A percentile compares a stretch with the other conserved stretches of the same genome.
Conservation (phyloP, 129 eudicot species). For the Saposhnikovia divaricata region DNA sequence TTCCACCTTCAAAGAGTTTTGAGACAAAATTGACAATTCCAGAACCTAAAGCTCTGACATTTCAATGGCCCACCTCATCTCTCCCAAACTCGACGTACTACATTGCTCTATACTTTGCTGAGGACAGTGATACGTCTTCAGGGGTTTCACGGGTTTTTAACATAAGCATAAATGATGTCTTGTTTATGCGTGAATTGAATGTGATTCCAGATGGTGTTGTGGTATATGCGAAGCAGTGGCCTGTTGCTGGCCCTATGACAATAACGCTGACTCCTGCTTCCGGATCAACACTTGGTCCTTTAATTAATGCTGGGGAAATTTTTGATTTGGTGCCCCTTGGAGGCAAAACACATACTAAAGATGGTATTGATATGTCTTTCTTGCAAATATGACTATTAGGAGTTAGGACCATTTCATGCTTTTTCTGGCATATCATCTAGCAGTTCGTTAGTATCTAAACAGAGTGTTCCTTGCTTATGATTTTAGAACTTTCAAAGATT, state of each 20-base stretch:
- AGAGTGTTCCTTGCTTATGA: neutral
- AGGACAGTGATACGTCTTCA: slow-evolving; percentile 30
- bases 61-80: slow-evolving; percentile 62
- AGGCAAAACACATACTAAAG: slow-evolving; percentile 59
- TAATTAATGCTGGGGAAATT: slow-evolving; percentile 49
- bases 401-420: slow-evolving; percentile 3
- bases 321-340: slow-evolving; percentile 44
- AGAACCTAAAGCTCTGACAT: slow-evolving; percentile 30
- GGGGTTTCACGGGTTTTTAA: slow-evolving; percentile 34
- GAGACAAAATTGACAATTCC: slow-evolving; percentile 39
- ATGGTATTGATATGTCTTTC: slow-evolving; percentile 34
- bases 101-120: slow-evolving; percentile 73
- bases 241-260: slow-evolving; percentile 48
- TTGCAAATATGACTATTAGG: slow-evolving; percentile 3
- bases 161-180: slow-evolving; percentile 38
- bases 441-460: neutral
- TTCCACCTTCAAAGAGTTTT: slow-evolving; percentile 62
- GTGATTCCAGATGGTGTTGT: slow-evolving; percentile 43
- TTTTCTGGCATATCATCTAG: neutral
- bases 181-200: slow-evolving; percentile 34
- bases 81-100: slow-evolving; percentile 42
- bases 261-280: slow-evolving; percentile 39
- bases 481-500: neutral
- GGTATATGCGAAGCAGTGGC: slow-evolving; percentile 65
- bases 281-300: slow-evolving; percentile 44